These are phyloP conservation scores for Dothideomycetes sp. DNA, from an alignment of 2,329 filamentous ascomycete genomes.

Conservation along the genomic window DNA sequence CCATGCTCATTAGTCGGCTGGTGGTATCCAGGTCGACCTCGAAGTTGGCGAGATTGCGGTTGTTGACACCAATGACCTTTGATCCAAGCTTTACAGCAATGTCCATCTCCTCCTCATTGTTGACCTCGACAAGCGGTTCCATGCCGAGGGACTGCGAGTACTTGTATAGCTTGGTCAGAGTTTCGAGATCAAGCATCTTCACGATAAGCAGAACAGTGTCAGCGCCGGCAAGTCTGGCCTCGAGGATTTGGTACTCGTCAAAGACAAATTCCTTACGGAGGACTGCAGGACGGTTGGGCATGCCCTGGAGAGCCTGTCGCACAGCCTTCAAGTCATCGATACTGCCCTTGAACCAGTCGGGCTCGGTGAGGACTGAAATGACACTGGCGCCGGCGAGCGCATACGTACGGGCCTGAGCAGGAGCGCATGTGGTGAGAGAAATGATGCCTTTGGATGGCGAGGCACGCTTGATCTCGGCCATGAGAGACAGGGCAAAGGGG, in stretches of 20 bases:
- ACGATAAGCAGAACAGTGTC: slow-evolving; percentile 94
- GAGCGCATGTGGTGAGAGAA: slow-evolving; percentile 74
- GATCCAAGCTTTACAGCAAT: slow-evolving; percentile 76
- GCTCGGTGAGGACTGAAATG: slow-evolving; percentile 96
- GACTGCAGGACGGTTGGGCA: slow-evolving; percentile 86
- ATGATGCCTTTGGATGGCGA: slow-evolving; percentile 96
- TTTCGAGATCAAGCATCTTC: slow-evolving; percentile 79
- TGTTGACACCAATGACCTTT: slow-evolving; percentile 93
- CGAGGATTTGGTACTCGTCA: slow-evolving; percentile 94
- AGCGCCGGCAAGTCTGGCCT: slow-evolving; percentile 83
- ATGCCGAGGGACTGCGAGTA: slow-evolving; percentile 88
- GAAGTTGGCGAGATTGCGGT: slow-evolving; percentile 90
- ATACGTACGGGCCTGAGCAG: slow-evolving; percentile 81
- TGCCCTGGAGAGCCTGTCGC: slow-evolving; percentile 74
- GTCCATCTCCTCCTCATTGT: slow-evolving; percentile 86
- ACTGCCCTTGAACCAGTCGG: slow-evolving; percentile 97
- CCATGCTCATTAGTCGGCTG: slow-evolving; percentile 74
- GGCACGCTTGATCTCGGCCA: slow-evolving; percentile 95
- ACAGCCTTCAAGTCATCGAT: slow-evolving; percentile 87
- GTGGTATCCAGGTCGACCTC: slow-evolving; percentile 93
- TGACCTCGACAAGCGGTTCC: slow-evolving; percentile 96
- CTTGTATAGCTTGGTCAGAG: slow-evolving; percentile 67
- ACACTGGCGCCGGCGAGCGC: slow-evolving; percentile 90
- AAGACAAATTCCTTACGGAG: slow-evolving; percentile 96
- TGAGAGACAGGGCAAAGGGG: slow-evolving; percentile 77